Conservation (phyloP, 441 rosid genomes). For the Cnidoscolus chayamansa region DNA sequence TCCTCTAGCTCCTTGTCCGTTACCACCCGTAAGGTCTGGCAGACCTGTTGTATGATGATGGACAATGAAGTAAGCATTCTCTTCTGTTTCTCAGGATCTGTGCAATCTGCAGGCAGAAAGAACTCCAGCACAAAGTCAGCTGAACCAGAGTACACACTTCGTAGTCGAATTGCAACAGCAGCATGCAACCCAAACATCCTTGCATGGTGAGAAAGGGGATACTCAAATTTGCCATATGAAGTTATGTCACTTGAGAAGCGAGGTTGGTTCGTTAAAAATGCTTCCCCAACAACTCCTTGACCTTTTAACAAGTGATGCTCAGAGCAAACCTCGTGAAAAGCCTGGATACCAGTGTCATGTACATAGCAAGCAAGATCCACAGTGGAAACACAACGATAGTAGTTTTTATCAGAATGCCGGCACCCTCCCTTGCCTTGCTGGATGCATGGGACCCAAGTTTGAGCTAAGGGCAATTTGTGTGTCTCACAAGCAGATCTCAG, state of each 20-base stretch:
- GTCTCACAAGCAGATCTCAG: conserved; percentile 71
- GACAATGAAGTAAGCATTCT: conserved; percentile 68
- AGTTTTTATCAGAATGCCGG: conserved; percentile 74
- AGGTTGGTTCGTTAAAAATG: conserved; percentile 78
- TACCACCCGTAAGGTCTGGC: conserved; percentile 64
- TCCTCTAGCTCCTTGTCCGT: conserved; percentile 67
- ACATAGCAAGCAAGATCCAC: conserved; percentile 68
- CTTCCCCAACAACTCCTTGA: conserved; percentile 81
- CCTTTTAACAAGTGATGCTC: conserved; percentile 92
- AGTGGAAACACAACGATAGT: conserved; percentile 65
- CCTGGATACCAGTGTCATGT: conserved; percentile 46
- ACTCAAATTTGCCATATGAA: conserved; percentile 51
- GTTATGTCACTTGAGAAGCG: conserved; percentile 77
- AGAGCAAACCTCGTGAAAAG: conserved; percentile 82
- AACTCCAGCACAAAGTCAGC: conserved; percentile 84
- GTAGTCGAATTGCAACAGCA: conserved; percentile 78
- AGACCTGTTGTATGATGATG: conserved; percentile 55
- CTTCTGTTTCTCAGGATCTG: conserved; percentile 55
- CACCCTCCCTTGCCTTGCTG: conserved; percentile 80
- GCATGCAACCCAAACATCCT: conserved; percentile 69
- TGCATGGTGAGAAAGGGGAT: conserved; percentile 92
- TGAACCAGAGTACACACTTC: conserved; percentile 59
- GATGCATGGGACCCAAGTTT: conserved; percentile 72
- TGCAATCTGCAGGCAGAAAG: conserved; percentile 73
- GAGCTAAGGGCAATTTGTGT: conserved; percentile 73